These are phyloP conservation scores for Mallotus repandus DNA, from an alignment of 441 rosid species.

Conservation along the genomic window DNA sequence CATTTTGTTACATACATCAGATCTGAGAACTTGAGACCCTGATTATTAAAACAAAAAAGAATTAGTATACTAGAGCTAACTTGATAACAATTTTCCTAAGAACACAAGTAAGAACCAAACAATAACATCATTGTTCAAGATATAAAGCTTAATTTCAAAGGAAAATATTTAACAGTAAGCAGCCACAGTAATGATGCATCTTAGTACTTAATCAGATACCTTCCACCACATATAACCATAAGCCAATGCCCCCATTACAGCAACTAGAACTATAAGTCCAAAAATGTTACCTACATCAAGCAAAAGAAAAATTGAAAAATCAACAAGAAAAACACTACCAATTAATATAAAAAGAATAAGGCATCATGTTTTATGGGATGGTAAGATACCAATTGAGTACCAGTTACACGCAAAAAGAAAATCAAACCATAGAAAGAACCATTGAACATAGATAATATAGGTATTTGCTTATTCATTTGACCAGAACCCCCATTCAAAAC, in stretches of 20 bases:
- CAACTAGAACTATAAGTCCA: constrained; percentile 68
- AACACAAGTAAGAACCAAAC: neutral
- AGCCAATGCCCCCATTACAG: constrained; percentile 81
- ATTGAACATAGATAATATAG: neutral
- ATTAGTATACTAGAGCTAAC: constrained; percentile 19
- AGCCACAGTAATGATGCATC: neutral
- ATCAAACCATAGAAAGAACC: neutral
- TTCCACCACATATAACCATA: constrained; percentile 99
- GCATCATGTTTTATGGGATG: no score
- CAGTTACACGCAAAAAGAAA: neutral
- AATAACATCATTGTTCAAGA: neutral
- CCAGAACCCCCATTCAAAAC: constrained; percentile 74
- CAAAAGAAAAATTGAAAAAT: constrained; percentile 8
- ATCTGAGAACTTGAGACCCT: constrained; percentile 88
- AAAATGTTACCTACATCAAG: constrained; percentile 49
- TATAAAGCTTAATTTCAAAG: neutral
- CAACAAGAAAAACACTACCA: neutral
- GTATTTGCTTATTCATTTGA: constrained; percentile 35
- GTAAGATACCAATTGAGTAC: no score
- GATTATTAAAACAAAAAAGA: constrained; percentile 6
- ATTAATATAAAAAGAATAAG: no score
- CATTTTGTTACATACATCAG: constrained; percentile 82
- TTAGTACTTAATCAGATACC: constrained; percentile 42
- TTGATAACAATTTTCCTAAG: neutral
- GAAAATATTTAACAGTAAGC: neutral